phyloP scores from a whole-genome alignment of 768 basidiomycete species.

The Cystobasidium onofrii region DNA sequence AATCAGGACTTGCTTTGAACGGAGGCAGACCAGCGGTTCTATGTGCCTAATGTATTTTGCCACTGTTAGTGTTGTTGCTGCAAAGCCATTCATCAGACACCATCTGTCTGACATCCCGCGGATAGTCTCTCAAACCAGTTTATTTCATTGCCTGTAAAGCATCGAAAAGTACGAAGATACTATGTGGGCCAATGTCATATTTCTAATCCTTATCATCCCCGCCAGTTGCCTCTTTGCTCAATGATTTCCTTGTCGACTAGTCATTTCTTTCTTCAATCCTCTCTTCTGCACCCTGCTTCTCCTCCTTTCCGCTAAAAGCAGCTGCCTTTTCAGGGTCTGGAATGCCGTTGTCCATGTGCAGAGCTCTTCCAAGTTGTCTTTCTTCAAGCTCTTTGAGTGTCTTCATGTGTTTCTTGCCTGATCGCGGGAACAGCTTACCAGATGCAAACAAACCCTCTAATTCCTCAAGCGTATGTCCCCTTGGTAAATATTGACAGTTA shows the following conservation, averaged over 20 bases:
- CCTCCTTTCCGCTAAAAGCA: background rate
- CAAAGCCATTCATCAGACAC: no score
- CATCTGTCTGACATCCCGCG: no score
- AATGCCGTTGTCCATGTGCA: background rate
- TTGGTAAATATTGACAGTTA: no score
- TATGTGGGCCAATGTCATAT: no score
- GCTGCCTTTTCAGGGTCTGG: background rate
- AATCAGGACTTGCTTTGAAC: no score
- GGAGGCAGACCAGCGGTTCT: no score
- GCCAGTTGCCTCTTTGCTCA: background rate
- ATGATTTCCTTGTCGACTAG: background rate
- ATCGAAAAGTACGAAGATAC: no score
- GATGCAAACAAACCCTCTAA: background rate
- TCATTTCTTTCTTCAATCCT: background rate
- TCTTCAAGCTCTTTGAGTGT: background rate
- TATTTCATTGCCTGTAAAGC: no score
- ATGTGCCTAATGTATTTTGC: no score
- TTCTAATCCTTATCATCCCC: no score
- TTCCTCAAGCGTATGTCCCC: background rate
- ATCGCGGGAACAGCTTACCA: background rate
- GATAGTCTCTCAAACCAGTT: no score
- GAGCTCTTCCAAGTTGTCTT: background rate
- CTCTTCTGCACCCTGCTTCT: background rate
- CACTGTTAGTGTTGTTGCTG: no score
- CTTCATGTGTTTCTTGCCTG: background rate